Conservation (phyloP, 441 rosid species). For the Populus hybrid region DNA sequence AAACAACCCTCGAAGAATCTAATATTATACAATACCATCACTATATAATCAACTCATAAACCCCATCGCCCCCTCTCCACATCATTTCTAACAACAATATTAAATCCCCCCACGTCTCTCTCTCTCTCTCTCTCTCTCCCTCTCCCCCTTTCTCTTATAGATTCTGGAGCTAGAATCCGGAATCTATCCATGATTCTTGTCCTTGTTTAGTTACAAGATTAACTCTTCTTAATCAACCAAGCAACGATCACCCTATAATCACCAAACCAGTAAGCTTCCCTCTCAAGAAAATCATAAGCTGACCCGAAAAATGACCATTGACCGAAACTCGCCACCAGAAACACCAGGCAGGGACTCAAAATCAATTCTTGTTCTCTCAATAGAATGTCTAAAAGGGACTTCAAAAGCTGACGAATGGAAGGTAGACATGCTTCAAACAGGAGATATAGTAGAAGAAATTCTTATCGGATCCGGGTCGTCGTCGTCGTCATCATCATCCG, state of each 20-base stretch:
- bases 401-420: slow-evolving; percentile 94
- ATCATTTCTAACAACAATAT: neutral
- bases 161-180: neutral
- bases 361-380: slow-evolving; percentile 55
- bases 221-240: neutral
- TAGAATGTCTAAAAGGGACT: slow-evolving; percentile 82
- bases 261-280: neutral
- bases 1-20: neutral
- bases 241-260: neutral
- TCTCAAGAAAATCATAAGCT: neutral
- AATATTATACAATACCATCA: neutral
- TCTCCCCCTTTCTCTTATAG: neutral
- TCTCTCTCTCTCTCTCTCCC: neutral
- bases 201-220: neutral
- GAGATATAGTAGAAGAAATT: slow-evolving; percentile 90
- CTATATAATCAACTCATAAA: neutral
- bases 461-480: slow-evolving; percentile 46
- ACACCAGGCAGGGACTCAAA: slow-evolving; percentile 27
- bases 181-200: neutral
- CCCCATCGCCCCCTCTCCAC: neutral
- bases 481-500: slow-evolving; percentile 25
- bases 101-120: too few relatives aligned
- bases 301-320: slow-evolving; percentile 42
- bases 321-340: slow-evolving; percentile 44
- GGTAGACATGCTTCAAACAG: slow-evolving; percentile 87